Evolutionary conservation across 352 stramenopile species (phyloP).

Genomic region (Pythium phragmitis): DNA sequence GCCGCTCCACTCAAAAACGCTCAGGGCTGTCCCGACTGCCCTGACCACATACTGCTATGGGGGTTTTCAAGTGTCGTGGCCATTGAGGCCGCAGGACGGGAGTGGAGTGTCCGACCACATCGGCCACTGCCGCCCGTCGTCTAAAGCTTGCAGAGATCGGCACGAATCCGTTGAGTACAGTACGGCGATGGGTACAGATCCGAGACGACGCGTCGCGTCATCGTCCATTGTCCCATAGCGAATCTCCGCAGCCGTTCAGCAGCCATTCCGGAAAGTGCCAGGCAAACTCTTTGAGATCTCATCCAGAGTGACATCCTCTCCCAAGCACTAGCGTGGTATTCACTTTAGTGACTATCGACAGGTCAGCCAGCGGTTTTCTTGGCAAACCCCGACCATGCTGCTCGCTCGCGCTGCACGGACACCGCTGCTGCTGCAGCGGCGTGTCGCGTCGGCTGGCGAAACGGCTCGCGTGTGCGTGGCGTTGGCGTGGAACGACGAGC

Average conservation of each 20-base stretch:
- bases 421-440: background rate
- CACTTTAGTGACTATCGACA: background rate
- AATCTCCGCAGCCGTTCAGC: background rate
- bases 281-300: background rate
- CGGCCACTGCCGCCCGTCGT: too few relatives aligned
- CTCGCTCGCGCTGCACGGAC: background rate
- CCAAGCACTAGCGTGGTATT: background rate
- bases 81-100: too few relatives aligned
- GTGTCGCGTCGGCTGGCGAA: background rate
- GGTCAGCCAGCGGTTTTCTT: background rate
- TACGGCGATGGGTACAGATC: conserved; percentile 1
- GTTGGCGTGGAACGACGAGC: conserved; percentile 2
- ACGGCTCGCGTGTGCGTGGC: conserved; percentile 2
- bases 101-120: too few relatives aligned
- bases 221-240: background rate
- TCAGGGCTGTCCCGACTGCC: background rate
- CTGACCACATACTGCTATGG: conserved; percentile 7
- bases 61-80: background rate
- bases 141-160: too few relatives aligned
- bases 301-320: background rate
- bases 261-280: background rate
- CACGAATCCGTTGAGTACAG: background rate
- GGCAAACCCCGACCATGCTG: background rate
- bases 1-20: background rate
- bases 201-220: background rate